Evolutionary conservation across 805 yeast genomes (phyloP).

Genomic region (Scheffersomyces ergatensis): DNA sequence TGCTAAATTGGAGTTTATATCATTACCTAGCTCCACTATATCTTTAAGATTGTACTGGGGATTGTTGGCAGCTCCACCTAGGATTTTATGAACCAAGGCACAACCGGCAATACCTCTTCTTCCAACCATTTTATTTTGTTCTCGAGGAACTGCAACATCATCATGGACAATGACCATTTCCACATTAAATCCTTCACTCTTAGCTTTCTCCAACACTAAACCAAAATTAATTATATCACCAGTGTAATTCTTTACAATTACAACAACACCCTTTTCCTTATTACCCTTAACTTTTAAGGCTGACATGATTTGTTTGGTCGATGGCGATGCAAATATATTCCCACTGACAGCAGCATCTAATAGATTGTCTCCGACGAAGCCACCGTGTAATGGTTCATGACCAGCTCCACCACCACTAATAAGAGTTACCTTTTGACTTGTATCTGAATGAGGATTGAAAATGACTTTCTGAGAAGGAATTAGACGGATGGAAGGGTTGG

Average conservation of each 20-base stretch:
- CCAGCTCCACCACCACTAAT: constrained; percentile 95
- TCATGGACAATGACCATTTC: constrained; percentile 81
- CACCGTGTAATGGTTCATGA: constrained; percentile 93
- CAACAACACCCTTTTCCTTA: constrained; percentile 60
- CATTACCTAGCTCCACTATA: constrained; percentile 57
- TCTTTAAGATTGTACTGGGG: constrained; percentile 35
- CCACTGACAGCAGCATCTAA: constrained; percentile 90
- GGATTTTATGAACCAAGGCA: constrained; percentile 76
- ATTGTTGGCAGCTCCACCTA: constrained; percentile 58
- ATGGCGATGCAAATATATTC: constrained; percentile 89
- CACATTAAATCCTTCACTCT: constrained; percentile 67
- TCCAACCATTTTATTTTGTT: constrained; percentile 88
- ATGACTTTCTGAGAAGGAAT: constrained; percentile 59
- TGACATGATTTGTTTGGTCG: constrained; percentile 81
- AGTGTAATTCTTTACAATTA: constrained; percentile 88
- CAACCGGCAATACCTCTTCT: constrained; percentile 95
- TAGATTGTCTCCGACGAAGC: constrained; percentile 82
- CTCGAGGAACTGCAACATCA: constrained; percentile 91
- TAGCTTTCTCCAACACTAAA: constrained; percentile 84
- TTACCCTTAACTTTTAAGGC: constrained; percentile 60
- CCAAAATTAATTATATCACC: constrained; percentile 95
- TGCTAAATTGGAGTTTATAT: constrained; percentile 63
- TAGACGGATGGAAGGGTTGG: constrained; percentile 54
- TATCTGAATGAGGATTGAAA: constrained; percentile 38
- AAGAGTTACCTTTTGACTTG: constrained; percentile 59